These are phyloP conservation scores for Drechslerella stenobrocha DNA, from an alignment of 2,329 filamentous ascomycete genomes.

Conservation along the genomic window DNA sequence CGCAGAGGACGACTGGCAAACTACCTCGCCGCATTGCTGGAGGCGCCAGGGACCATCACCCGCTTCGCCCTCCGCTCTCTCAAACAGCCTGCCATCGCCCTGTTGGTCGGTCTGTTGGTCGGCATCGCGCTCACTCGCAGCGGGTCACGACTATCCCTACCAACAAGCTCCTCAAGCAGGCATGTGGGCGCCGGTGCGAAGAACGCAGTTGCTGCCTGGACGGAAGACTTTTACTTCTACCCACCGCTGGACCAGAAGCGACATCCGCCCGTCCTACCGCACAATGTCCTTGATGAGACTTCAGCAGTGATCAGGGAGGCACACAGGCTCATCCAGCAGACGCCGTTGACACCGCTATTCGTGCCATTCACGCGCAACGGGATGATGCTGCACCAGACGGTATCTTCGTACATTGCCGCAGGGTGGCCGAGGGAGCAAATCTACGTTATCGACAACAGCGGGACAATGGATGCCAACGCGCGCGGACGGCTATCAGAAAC, in stretches of 20 bases:
- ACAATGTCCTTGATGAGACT: slow-evolving; percentile 12
- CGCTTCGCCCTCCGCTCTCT: no score
- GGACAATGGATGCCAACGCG: slow-evolving; percentile 62
- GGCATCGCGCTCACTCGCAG: no score
- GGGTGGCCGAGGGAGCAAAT: slow-evolving; percentile 65
- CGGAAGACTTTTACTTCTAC: slow-evolving; percentile 16
- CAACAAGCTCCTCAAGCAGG: no score
- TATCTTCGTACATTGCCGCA: slow-evolving; percentile 64
- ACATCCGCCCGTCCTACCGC: slow-evolving; percentile 1
- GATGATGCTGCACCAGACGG: slow-evolving; percentile 62
- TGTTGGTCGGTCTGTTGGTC: no score
- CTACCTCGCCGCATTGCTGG: no score
- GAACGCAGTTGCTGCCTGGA: no score
- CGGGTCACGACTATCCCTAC: no score
- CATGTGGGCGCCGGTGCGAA: no score
- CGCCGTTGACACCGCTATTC: slow-evolving; percentile 59
- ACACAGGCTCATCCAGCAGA: slow-evolving; percentile 8
- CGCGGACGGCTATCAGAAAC: slow-evolving; percentile 59
- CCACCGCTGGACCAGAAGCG: slow-evolving; percentile 9
- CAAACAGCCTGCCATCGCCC: no score
- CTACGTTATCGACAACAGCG: slow-evolving; percentile 65
- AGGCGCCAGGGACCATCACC: no score
- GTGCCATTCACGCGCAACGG: slow-evolving; percentile 65
- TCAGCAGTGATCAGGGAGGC: neutral
- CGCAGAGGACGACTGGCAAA: no score